Conservation (phyloP, 495 filamentous ascomycete species). For the Penicillium antarcticum region DNA sequence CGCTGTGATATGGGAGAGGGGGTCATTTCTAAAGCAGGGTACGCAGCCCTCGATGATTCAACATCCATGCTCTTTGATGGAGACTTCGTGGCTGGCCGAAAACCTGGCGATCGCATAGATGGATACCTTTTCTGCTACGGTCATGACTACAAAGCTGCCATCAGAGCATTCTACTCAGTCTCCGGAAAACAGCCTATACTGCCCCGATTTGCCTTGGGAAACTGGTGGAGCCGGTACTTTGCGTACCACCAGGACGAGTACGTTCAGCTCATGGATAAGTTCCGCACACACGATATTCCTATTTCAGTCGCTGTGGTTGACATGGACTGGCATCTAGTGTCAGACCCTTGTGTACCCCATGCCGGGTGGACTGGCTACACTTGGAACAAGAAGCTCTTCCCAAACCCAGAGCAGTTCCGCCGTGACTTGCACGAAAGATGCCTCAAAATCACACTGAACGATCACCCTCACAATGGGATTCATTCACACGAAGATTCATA, state of each 20-base stretch:
- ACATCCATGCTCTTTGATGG: slow-evolving; percentile 53
- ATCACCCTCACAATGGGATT: slow-evolving; percentile 54
- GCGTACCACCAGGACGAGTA: slow-evolving; percentile 49
- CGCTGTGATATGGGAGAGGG: slow-evolving; percentile 44
- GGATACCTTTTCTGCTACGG: slow-evolving; percentile 57
- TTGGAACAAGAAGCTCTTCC: slow-evolving; percentile 55
- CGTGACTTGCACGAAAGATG: slow-evolving; percentile 38
- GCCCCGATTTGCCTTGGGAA: slow-evolving; percentile 54
- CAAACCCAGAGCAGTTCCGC: slow-evolving; percentile 43
- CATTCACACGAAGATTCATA: slow-evolving; percentile 52
- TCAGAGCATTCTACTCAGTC: slow-evolving; percentile 51
- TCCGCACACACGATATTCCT: slow-evolving; percentile 44
- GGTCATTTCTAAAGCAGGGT: slow-evolving; percentile 43
- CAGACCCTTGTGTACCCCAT: slow-evolving; percentile 27
- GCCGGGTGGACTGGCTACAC: slow-evolving; percentile 57
- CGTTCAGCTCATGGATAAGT: slow-evolving; percentile 48
- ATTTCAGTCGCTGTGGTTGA: slow-evolving; percentile 54
- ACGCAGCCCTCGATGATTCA: slow-evolving; percentile 50
- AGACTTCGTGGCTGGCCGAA: slow-evolving; percentile 40
- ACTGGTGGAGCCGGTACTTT: slow-evolving; percentile 62
- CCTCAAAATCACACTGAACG: slow-evolving; percentile 50
- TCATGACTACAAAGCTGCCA: slow-evolving; percentile 48
- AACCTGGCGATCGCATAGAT: slow-evolving; percentile 41
- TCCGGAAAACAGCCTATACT: slow-evolving; percentile 53
- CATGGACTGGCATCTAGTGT: slow-evolving; percentile 61